phyloP scores from a whole-genome alignment of 2,329 filamentous ascomycete species.

The Aspergillus sp. region DNA sequence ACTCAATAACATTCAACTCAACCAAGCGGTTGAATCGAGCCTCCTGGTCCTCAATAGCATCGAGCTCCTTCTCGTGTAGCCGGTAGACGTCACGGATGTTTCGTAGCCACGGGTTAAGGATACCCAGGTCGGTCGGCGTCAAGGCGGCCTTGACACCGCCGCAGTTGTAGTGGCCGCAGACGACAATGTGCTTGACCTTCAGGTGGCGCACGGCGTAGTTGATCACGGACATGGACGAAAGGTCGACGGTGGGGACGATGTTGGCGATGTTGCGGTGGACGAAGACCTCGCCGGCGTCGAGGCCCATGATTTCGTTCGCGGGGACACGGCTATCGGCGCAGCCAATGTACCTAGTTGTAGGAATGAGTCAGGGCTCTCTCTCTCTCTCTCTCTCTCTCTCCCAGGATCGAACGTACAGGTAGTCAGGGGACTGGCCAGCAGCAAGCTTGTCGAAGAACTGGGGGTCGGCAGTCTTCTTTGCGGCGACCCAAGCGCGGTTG shows the following conservation, averaged over 20 bases:
- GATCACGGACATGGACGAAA: constrained; percentile 32
- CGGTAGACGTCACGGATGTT: constrained; percentile 73
- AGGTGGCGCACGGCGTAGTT: constrained; percentile 33
- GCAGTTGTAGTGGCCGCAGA: constrained; percentile 69
- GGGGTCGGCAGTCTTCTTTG: constrained; percentile 57
- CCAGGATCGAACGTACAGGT: constrained; percentile 47
- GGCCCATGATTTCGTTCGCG: constrained; percentile 33
- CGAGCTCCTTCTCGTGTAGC: constrained; percentile 68
- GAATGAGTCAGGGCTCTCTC: background rate
- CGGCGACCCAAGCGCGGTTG: constrained; percentile 65
- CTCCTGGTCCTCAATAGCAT: constrained; percentile 19
- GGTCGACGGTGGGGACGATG: constrained; percentile 29
- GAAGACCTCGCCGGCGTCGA: constrained; percentile 34
- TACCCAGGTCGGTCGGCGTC: constrained; percentile 66
- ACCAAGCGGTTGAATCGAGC: constrained; percentile 27
- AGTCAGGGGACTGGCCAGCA: constrained; percentile 67
- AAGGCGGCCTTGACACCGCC: constrained; percentile 64
- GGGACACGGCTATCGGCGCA: constrained; percentile 33
- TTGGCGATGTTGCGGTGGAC: constrained; percentile 37
- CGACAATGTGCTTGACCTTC: constrained; percentile 65
- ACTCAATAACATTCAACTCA: constrained; percentile 32
- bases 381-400: too few relatives aligned
- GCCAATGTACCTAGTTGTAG: constrained; percentile 32
- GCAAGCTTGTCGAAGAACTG: constrained; percentile 65
- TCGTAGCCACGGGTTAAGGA: constrained; percentile 69